Evolutionary conservation across 2,329 filamentous ascomycete genomes (phyloP).

Genomic region (Ceratocystis huliohia): DNA sequence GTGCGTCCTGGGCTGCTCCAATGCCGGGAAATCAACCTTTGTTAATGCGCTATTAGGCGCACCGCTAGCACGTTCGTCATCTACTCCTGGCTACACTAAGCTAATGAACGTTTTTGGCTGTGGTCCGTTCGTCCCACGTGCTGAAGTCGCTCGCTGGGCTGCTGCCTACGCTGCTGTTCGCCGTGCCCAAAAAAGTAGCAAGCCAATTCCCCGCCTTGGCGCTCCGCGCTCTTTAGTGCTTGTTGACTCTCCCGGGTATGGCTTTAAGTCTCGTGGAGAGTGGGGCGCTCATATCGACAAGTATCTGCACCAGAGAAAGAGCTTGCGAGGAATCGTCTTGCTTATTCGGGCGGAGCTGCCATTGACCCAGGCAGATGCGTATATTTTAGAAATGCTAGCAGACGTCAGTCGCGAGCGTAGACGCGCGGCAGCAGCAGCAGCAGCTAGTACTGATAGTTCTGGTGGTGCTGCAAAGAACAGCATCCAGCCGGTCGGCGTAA

Average conservation of each 20-base stretch:
- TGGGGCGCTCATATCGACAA: conserved; percentile 43
- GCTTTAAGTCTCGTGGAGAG: conserved; percentile 33
- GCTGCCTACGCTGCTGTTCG: background rate
- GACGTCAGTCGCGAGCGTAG: conserved; percentile 30
- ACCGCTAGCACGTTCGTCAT: conserved; percentile 38
- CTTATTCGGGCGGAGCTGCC: conserved; percentile 42
- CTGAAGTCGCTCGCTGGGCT: conserved; percentile 11
- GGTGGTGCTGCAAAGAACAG: background rate
- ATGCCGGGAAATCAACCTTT: conserved; percentile 80
- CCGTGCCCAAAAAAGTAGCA: conserved; percentile 10
- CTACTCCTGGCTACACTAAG: conserved; percentile 40
- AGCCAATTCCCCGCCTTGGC: conserved; percentile 23
- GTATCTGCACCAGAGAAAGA: conserved; percentile 37
- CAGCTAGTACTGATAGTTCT: background rate
- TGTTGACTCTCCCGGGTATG: conserved; percentile 41
- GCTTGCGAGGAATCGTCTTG: conserved; percentile 40
- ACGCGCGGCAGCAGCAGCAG: background rate
- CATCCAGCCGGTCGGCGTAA: conserved; percentile 25
- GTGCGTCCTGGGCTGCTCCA: conserved; percentile 73
- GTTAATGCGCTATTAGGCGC: conserved; percentile 64
- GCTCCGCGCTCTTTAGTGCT: conserved; percentile 37
- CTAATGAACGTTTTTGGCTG: conserved; percentile 46
- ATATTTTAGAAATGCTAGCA: conserved; percentile 37
- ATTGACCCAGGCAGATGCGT: conserved; percentile 36
- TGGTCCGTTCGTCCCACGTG: conserved; percentile 30